phyloP scores from a whole-genome alignment of 1,284 basidiomycete genomes.

The Ustilago curta region DNA sequence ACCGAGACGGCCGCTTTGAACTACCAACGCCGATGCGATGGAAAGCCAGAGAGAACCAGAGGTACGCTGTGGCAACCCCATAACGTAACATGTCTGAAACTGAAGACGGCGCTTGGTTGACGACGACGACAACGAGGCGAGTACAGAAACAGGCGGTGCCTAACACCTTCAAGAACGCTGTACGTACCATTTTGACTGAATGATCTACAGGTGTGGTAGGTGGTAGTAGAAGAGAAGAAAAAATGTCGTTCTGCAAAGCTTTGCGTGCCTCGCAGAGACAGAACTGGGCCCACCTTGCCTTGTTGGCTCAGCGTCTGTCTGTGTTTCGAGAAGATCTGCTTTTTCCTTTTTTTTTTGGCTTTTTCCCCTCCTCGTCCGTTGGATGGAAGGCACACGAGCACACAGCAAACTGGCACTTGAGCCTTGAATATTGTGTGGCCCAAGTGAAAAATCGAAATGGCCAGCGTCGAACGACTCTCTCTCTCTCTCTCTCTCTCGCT shows the following conservation, averaged over 20 bases:
- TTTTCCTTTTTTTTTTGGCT: not conserved
- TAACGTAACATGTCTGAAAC: not conserved
- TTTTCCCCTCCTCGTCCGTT: not conserved
- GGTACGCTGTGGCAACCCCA: not conserved
- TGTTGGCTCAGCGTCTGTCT: slow-evolving; percentile 6
- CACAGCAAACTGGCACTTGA: slow-evolving; percentile 2
- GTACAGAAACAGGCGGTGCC: not conserved
- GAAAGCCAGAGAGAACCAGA: not conserved
- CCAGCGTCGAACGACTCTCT: slow-evolving; percentile 8
- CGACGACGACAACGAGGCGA: not conserved
- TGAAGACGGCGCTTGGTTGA: not conserved
- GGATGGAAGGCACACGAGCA: not conserved
- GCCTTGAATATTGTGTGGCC: not conserved
- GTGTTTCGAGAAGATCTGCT: slow-evolving; percentile 43
- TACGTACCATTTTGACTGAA: slow-evolving; percentile 49
- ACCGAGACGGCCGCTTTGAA: not conserved
- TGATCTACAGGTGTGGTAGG: slow-evolving; percentile 47
- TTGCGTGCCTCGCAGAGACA: slow-evolving; percentile 8
- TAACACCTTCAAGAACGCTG: not conserved
- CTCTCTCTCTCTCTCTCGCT: not conserved
- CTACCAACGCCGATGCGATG: not conserved
- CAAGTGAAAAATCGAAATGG: slow-evolving; percentile 1
- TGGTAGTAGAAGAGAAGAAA: slow-evolving; percentile 27
- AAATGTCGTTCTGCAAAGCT: slow-evolving; percentile 7
- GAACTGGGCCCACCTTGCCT: not conserved